Base-by-base conservation (phyloP, 805 yeast species). In the Wickerhamiella azymoides region DNA sequence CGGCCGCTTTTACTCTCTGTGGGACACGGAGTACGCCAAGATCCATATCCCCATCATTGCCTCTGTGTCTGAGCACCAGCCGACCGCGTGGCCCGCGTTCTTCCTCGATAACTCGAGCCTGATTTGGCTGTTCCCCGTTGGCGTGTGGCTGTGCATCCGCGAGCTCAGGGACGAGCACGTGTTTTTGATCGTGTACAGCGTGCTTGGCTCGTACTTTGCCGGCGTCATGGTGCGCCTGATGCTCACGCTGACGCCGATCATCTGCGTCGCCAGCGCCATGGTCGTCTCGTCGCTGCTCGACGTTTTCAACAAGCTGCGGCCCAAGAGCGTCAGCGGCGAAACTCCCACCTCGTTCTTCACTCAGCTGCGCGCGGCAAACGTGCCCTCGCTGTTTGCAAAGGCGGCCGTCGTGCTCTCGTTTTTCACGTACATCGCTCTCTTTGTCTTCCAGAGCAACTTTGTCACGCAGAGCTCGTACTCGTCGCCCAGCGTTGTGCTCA, bases 1-100 rank as follows among this genome's bases (percentile, higher is more conserved):
- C 10, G 99, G 99, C 54, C 81, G 99, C 66, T 93, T 92, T 70
- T 92, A 92, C 67, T 88, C 97, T 2, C 68, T 93, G 54, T 92
- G 98, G 98, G 98, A 92, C 63, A 92, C 98, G 4, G 81, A 75
- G 63, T 92, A 93, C 60, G 99, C 99, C 51, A 89, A 88, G 69
- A 83, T 92, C 54, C 98, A 92, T 62, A 92, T 92, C 57, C 99
- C 98, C 39, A 92, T 92, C 61, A 92, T 92, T 65, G 98, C 99
- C 1, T 88, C 96, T 2, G 98, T 92, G 33, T 84, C 96, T 11
- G 99, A 92, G 69, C 99, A 92, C 70, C 99, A 92, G 71, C 99
- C 99, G 49, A 89, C 97, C n/a, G 95, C 98, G 3, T 92, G 99
- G 99, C 94, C 97, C 10, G 78, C 96, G 10, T 93, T 92, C 64